phyloP scores from a whole-genome alignment of 495 filamentous ascomycete genomes.

The Diplogelasinospora grovesii region DNA sequence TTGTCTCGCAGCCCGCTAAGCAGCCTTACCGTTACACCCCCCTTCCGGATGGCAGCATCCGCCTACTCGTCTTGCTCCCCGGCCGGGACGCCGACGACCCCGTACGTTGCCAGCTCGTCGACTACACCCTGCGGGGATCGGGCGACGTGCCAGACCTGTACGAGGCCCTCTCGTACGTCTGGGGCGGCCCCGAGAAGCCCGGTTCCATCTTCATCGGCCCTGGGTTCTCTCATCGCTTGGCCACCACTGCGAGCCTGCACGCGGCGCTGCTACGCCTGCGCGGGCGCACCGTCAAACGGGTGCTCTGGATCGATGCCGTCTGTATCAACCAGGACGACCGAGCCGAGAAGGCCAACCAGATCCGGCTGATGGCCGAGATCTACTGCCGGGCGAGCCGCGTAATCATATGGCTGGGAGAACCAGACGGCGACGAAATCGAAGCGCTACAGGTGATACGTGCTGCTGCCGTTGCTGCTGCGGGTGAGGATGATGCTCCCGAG shows the following conservation, averaged over 20 bases:
- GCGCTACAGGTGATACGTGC: no score
- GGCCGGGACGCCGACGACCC: background rate
- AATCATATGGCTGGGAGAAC: background rate
- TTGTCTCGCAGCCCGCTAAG: no score
- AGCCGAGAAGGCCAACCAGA: conserved; percentile 1
- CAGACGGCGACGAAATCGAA: no score
- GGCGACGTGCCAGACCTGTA: background rate
- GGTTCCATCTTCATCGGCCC: background rate
- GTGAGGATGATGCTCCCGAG: no score
- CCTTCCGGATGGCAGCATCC: conserved; percentile 6
- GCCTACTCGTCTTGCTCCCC: background rate
- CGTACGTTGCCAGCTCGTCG: background rate
- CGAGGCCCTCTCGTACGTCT: conserved; percentile 7
- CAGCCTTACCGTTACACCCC: no score
- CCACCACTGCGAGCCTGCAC: background rate
- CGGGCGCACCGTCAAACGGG: no score
- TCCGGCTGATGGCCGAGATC: background rate
- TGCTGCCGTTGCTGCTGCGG: no score
- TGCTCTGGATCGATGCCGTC: conserved; percentile 3
- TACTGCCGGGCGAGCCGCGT: background rate
- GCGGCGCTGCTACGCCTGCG: background rate
- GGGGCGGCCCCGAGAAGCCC: conserved; percentile 2
- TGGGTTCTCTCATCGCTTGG: background rate
- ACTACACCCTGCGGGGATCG: background rate
- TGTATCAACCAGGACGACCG: background rate